Percentiles rank a stretch among this genome's conserved stretches.
phyloP scores from a whole-genome alignment of 192 early-diverging fungal genomes.

The Phlyctochytrium bullatum region DNA sequence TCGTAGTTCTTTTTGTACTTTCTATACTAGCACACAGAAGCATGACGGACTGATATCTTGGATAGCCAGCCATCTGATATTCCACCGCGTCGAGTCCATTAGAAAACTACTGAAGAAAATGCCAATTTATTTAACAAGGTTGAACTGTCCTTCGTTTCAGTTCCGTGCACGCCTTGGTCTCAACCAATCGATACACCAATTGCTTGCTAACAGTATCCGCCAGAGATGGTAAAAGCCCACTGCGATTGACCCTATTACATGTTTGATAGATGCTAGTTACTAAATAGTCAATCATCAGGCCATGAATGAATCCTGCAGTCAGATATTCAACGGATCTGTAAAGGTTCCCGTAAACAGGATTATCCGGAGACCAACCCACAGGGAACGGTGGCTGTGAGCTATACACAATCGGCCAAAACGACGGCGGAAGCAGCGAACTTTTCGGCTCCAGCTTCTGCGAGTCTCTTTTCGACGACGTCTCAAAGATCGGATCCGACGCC shows the following conservation, averaged over 20 bases:
- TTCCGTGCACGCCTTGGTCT: background rate
- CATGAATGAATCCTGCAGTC: background rate
- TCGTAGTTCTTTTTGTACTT: no score
- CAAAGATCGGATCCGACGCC: background rate
- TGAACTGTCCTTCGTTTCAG: background rate
- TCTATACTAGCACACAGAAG: no score
- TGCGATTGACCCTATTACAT: background rate
- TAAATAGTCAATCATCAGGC: background rate
- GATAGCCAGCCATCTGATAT: no score
- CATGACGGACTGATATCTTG: no score
- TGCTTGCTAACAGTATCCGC: background rate
- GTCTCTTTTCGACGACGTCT: background rate
- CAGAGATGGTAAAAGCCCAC: no score
- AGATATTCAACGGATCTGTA: background rate
- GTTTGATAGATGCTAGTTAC: background rate
- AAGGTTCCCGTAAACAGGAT: background rate
- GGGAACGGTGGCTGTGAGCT: background rate
- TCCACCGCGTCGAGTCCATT: no score
- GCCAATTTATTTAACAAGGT: no score
- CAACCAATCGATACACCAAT: background rate
- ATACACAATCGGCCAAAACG: background rate
- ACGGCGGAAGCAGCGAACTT: background rate
- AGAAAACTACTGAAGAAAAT: no score
- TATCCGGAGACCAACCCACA: background rate
- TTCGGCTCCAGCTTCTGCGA: background rate